Base-by-base conservation (phyloP, 805 yeast genomes). In the Nakazawaea wickerhamii region DNA sequence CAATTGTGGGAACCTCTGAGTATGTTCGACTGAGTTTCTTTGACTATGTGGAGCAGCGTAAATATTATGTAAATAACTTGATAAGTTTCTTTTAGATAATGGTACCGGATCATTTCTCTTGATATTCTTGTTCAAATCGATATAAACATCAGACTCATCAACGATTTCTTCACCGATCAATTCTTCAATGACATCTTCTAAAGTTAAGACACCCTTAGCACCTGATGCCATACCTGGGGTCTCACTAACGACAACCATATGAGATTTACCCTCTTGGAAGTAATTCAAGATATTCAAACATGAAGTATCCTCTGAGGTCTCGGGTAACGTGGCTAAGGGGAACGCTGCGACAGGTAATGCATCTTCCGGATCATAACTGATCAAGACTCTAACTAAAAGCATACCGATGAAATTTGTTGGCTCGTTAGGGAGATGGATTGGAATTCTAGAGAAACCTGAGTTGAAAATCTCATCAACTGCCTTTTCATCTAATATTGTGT, bases 161-260 rank as follows among this genome's bases (percentile, higher is more conserved):
- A 91, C 91, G 55, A 91, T 91, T 60, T 91, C 99, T 63, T 91
- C 98, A 39, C 99, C 99, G 60, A 91, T 91, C 50, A 91, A 72
- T 64, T 91, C 99, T 62, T 91, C 99, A 57, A 91, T 93, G n/a
- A 91, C 97, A 58, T 91, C 99, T 63, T 91, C 99, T 47, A 91
- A 69, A 1, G 99, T 91, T 34, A 91, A 68, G 8, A 91, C 95
- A 50, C 99, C 99, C 25, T 84, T 59, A 1, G 96, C 93, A 17
- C 97, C 97, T 18, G 62, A 56, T 30, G 71, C 70, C 52, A 73
- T 77, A 34, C 99, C 99, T 0, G 98, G 98, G 35, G 71, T 70
- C 44, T 80, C 81, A 49, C 91, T 80, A 7, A 91, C 96, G 28
- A 90, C 81, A 54, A 93, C 91, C 99, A 91, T 91, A 63, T 91